Percentiles rank a stretch among this genome's conserved stretches.
These are phyloP conservation scores for Backusella tarrabulga DNA, from an alignment of 192 early-diverging fungal species.

Conservation along the genomic window DNA sequence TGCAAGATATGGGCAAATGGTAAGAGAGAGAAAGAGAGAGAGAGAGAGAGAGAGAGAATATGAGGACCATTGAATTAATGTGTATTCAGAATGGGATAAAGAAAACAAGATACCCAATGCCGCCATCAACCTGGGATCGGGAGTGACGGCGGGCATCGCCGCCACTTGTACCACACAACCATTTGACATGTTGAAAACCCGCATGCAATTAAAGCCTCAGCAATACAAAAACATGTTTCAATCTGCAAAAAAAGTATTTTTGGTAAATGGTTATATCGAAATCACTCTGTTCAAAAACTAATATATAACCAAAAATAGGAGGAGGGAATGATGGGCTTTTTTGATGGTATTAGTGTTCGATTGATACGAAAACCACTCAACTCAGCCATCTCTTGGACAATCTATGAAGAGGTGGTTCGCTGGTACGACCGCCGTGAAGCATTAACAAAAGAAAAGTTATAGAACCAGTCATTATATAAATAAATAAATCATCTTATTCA, in stretches of 20 bases:
- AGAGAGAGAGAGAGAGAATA: too few species aligned
- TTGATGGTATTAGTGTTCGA: slow-evolving; percentile 81
- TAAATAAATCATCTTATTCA: too few species aligned
- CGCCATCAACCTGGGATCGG: slow-evolving; percentile 36
- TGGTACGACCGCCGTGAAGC: slow-evolving; percentile 18
- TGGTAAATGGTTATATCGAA: slow-evolving; percentile 32
- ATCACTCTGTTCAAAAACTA: too few species aligned
- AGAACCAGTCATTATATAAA: not conserved
- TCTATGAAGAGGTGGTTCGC: slow-evolving; percentile 80
- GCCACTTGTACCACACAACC: slow-evolving; percentile 88
- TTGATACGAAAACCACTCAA: slow-evolving; percentile 81
- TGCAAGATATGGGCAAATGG: slow-evolving; percentile 54
- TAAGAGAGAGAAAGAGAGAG: slow-evolving; percentile 11
- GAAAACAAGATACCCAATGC: slow-evolving; percentile 32
- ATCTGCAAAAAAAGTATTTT: slow-evolving; percentile 44
- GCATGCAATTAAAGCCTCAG: slow-evolving; percentile 84
- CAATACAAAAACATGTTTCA: slow-evolving; percentile 60
- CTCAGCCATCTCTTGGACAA: slow-evolving; percentile 86
- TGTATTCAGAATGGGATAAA: not conserved
- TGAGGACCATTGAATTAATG: too few species aligned
- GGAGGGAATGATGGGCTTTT: slow-evolving; percentile 76
- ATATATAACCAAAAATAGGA: slow-evolving; percentile 34
- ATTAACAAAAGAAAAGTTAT: not conserved
- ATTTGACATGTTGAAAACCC: slow-evolving; percentile 92
- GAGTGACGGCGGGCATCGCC: slow-evolving; percentile 64